These are phyloP conservation scores for Diaporthe nobilis DNA, from an alignment of 2,329 filamentous ascomycete species.

Conservation along the genomic window DNA sequence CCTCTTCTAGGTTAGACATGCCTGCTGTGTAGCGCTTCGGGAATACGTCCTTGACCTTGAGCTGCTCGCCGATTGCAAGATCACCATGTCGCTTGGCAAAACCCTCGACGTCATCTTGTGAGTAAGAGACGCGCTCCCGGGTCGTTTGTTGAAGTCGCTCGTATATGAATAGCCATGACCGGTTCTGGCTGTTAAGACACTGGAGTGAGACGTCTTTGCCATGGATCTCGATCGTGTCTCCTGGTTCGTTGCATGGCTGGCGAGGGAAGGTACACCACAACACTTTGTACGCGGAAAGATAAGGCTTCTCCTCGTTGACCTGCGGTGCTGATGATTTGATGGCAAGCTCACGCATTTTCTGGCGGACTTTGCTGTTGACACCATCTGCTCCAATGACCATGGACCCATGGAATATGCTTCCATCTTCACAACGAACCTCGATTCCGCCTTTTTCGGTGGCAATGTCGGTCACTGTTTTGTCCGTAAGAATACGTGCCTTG, in stretches of 20 bases:
- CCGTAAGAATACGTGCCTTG: neutral
- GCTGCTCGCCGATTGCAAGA: slow-evolving; percentile 45
- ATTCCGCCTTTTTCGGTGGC: neutral
- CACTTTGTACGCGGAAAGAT: slow-evolving; percentile 49
- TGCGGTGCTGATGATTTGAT: slow-evolving; percentile 32
- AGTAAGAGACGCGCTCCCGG: slow-evolving; percentile 46
- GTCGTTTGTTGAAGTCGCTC: slow-evolving; percentile 49
- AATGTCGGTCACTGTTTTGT: slow-evolving; percentile 24
- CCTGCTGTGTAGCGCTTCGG: slow-evolving; percentile 46
- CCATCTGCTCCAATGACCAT: slow-evolving; percentile 60
- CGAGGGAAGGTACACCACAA: slow-evolving; percentile 53
- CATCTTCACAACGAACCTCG: slow-evolving; percentile 20
- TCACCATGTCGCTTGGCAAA: slow-evolving; percentile 48
- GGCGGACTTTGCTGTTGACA: slow-evolving; percentile 55
- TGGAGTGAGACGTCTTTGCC: slow-evolving; percentile 47
- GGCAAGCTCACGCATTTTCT: slow-evolving; percentile 52
- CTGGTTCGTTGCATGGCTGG: slow-evolving; percentile 40
- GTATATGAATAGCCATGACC: slow-evolving; percentile 53
- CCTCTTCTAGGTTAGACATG: slow-evolving; percentile 54
- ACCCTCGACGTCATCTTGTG: slow-evolving; percentile 46
- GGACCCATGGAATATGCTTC: slow-evolving; percentile 48
- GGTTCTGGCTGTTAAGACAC: slow-evolving; percentile 49
- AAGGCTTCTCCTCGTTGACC: slow-evolving; percentile 49
- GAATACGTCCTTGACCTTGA: slow-evolving; percentile 52
- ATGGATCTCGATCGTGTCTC: slow-evolving; percentile 51